phyloP scores from a whole-genome alignment of 2,329 filamentous ascomycete species.

The Diaporthe vaccinii region DNA sequence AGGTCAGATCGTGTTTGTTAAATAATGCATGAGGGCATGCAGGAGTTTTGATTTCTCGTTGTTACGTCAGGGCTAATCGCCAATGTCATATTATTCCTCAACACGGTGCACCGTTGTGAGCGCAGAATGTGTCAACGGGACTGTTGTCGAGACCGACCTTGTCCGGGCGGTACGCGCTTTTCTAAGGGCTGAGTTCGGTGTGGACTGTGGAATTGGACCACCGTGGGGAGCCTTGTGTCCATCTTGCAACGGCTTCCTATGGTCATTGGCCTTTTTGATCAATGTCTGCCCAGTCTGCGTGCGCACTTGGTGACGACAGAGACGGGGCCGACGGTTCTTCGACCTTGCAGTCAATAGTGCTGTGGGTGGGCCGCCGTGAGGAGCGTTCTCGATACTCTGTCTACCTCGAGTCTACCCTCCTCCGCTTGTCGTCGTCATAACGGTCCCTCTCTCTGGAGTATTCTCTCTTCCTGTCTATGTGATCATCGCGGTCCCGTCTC shows the following conservation, averaged over 20 bases:
- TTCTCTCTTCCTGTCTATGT: slow-evolving; percentile 68
- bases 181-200: background rate
- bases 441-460: slow-evolving; percentile 66
- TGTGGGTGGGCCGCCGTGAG: too few relatives aligned
- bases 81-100: background rate
- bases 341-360: background rate
- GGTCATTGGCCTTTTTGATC: background rate
- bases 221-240: background rate
- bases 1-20: background rate
- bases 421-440: slow-evolving; percentile 71
- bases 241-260: background rate
- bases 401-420: slow-evolving; percentile 64
- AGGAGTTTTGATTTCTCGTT: slow-evolving; percentile 43
- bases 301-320: background rate
- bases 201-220: too few relatives aligned
- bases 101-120: background rate
- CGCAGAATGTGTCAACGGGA: background rate
- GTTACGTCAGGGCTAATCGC: slow-evolving; percentile 4
- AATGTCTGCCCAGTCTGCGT: too few relatives aligned
- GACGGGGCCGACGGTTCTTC: too few relatives aligned
- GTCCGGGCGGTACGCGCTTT: background rate
- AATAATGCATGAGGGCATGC: background rate
- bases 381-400: background rate
- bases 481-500: slow-evolving; percentile 57
- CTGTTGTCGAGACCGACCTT: background rate